Conservation (phyloP, 2,329 filamentous ascomycete genomes). For the Pseudomassariella vexata region DNA sequence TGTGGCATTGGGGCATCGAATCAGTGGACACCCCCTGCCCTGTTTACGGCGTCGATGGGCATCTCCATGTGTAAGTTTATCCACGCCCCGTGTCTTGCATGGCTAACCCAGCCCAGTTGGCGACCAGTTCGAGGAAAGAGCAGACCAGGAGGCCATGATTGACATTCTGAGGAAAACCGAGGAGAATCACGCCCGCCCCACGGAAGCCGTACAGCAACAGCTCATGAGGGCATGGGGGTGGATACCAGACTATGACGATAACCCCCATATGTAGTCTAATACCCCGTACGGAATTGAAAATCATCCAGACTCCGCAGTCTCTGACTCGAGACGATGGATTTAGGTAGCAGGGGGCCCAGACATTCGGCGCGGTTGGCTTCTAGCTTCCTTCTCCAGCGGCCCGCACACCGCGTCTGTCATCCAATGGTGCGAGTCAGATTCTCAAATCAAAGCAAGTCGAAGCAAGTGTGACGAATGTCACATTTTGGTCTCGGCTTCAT, state of each 20-base stretch:
- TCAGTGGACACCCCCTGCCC: conserved; percentile 45
- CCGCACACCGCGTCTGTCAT: too few relatives aligned
- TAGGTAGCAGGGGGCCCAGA: too few relatives aligned
- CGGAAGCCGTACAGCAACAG: conserved; percentile 37
- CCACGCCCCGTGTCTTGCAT: conserved; percentile 2
- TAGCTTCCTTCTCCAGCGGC: too few relatives aligned
- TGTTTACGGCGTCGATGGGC: conserved; percentile 51
- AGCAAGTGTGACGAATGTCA: too few relatives aligned
- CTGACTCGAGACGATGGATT: too few relatives aligned
- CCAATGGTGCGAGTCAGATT: too few relatives aligned
- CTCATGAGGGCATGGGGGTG: conserved; percentile 46
- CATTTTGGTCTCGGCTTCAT: too few relatives aligned
- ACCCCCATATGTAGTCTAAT: too few relatives aligned
- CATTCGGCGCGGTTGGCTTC: too few relatives aligned
- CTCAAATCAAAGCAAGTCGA: too few relatives aligned
- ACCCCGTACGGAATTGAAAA: too few relatives aligned
- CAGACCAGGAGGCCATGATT: conserved; percentile 42
- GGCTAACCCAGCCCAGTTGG: conserved; percentile 32
- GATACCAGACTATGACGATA: conserved; percentile 20
- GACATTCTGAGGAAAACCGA: conserved; percentile 42
- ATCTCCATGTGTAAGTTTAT: conserved; percentile 44
- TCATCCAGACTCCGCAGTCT: too few relatives aligned
- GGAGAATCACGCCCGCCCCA: conserved; percentile 46
- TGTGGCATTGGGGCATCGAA: conserved; percentile 57
- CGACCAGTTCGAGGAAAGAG: conserved; percentile 38